Base-by-base conservation (phyloP, 768 basidiomycete species). In the Favolaschia claudopus region DNA sequence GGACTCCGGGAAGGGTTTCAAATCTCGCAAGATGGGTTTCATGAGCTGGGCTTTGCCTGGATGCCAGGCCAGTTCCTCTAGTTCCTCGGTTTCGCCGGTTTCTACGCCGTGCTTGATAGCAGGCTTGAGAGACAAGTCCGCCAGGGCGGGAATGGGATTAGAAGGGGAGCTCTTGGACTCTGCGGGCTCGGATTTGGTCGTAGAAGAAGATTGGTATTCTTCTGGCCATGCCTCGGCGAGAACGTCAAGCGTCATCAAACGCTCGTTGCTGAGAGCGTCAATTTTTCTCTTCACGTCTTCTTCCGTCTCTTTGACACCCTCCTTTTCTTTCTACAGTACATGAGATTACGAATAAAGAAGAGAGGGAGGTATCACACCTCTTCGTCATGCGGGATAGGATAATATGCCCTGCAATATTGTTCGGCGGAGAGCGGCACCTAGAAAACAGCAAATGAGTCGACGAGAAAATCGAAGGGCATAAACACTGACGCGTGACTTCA, bases 31-130 rank as follows among this genome's bases (percentile, higher is more conserved):
- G 20, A 66, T 36, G 0, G 55, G 24, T 42, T 60, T 45, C 14
- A 76, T 65, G 9, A 44, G 49, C 4, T 45, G 24, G 0, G 68
- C 66, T 60, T 73, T 77, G 0, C 65, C 71, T 5, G 74, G 72
- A 29, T 71, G 55, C 72, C 69, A 70, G 25, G 73, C 22, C 27
- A 77, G 36, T 4, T 63, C 59, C 44, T 74, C 74, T 15, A 76
- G 39, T 9, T 58, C 69, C 5, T 53, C 54, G 0, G 58, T 68
- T 33, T 74, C 65, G 10, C 62, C 71, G 15, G 38, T 51, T 17
- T 59, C 44, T 8, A 76, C 43, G 9, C 67, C 66, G 17, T 68
- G 65, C 13, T 65, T 46, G 6, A 77, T 39, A 1, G 76, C 70
- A 17, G 67, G 69, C 15, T 48, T 40, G 7, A 77, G 32, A 5